Base-by-base conservation (phyloP, 2,329 filamentous ascomycete species). In the Fusarium proliferatum region DNA sequence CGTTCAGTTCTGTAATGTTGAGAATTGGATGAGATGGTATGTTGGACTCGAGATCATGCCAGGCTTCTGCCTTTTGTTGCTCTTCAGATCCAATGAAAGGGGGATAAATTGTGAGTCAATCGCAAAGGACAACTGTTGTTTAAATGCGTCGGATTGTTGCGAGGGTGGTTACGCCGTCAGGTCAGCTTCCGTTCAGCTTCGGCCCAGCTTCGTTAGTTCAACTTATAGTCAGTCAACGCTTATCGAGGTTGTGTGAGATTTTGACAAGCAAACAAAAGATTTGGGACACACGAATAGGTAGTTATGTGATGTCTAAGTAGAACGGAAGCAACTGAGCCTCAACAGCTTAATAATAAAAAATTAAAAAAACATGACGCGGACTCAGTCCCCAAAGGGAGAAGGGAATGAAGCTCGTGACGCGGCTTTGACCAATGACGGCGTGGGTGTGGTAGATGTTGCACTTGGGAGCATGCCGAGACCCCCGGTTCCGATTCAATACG, bases 331-430 rank as follows among this genome's bases (percentile, higher is more conserved):
- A 71, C 58, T 70, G 71, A 73, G 39, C 55, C 64, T 61, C 58
- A 61, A 49, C 34, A 28, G 53, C 30, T 48, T 21, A 48, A 53
- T 5, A 26, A 26, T 5, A 26, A 5, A 26, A 26, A 26, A 26
- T 5, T 5, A 46, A 28, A 46, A 48, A 49, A 48, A 49, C 57
- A 74, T 74, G 72, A 74, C 72, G 72, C 51, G 72, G 72, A 74
- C 71, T 74, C 53, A 28, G 62, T 36, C 71, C 56, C 61, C 68
- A 48, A 69, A 49, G 45, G 53, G 61, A 61, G 60, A 61, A 53
- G 48, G 64, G 62, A 39, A 51, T 63, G 53, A 75, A 69, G 71
- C 72, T 61, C 64, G 72, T 74, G 72, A 74, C 72, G 72, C 72
- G 72, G 72, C 61, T 57, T 61, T 33, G 60, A 34, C 71, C 71